phyloP scores from a whole-genome alignment of 441 rosid species.

The Adansonia grandidieri region DNA sequence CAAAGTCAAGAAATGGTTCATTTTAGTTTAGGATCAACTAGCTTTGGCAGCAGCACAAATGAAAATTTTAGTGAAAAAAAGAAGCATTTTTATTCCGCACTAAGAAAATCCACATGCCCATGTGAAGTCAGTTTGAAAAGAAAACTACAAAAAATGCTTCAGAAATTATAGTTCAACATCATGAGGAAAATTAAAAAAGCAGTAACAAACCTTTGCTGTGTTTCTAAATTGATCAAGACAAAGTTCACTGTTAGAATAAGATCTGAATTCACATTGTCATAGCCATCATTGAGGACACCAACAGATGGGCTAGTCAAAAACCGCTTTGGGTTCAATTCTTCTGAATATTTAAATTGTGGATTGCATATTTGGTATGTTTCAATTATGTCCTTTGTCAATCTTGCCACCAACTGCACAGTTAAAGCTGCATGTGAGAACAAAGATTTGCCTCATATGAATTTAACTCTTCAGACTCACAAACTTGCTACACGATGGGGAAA shows the following conservation, averaged over 20 bases:
- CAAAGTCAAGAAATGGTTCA: constrained; percentile 3
- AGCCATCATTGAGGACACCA: constrained; percentile 95
- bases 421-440: constrained; percentile 41
- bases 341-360: constrained; percentile 89
- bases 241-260: constrained; percentile 87
- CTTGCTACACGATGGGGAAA: not conserved
- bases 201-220: constrained; percentile 76
- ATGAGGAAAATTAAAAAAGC: not conserved
- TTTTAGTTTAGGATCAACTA: constrained; percentile 8
- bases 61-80: not conserved
- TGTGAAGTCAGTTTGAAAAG: not conserved
- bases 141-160: not conserved
- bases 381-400: constrained; percentile 88
- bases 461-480: constrained; percentile 13
- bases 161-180: constrained; percentile 9
- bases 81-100: constrained; percentile 3
- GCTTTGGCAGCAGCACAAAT: constrained; percentile 1
- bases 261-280: constrained; percentile 95
- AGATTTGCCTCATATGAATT: constrained; percentile 29
- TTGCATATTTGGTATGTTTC: constrained; percentile 91
- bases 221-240: constrained; percentile 69
- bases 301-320: constrained; percentile 93
- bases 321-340: constrained; percentile 94
- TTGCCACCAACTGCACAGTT: constrained; percentile 79
- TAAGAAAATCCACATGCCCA: constrained; percentile 3